Evolutionary conservation across 2,329 filamentous ascomycete species (phyloP).

Genomic region (Penicillium hordei): DNA sequence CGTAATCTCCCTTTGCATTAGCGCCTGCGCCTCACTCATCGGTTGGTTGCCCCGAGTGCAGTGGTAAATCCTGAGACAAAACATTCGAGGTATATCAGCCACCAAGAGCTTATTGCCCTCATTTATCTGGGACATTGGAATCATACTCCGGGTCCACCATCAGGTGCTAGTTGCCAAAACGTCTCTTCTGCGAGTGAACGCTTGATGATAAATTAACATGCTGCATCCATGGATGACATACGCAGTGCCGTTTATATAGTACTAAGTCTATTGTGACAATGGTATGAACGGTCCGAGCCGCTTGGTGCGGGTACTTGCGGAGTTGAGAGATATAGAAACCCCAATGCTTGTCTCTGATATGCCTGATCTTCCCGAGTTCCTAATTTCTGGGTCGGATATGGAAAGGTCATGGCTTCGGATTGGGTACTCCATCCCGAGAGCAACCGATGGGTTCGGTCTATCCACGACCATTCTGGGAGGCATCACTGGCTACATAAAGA

Average conservation of each 20-base stretch:
- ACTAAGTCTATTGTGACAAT: background rate
- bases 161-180: background rate
- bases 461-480: constrained; percentile 5
- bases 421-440: constrained; percentile 2
- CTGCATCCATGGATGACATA: background rate
- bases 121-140: background rate
- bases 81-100: background rate
- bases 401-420: constrained; percentile 1
- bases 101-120: background rate
- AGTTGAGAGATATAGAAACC: background rate
- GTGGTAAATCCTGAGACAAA: background rate
- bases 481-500: too few relatives aligned
- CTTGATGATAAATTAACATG: constrained; percentile 3
- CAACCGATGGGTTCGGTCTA: constrained; percentile 7
- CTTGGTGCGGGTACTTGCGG: background rate
- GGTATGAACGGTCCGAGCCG: constrained; percentile 1
- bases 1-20: background rate
- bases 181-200: background rate
- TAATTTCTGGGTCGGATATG: background rate
- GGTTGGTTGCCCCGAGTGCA: background rate
- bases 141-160: background rate
- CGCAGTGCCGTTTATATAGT: constrained; percentile 7
- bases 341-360: background rate
- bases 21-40: background rate
- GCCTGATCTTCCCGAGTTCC: background rate